Evolutionary conservation across 306 rosid genomes (phyloP).

Genomic region (Sophora flavescens): DNA sequence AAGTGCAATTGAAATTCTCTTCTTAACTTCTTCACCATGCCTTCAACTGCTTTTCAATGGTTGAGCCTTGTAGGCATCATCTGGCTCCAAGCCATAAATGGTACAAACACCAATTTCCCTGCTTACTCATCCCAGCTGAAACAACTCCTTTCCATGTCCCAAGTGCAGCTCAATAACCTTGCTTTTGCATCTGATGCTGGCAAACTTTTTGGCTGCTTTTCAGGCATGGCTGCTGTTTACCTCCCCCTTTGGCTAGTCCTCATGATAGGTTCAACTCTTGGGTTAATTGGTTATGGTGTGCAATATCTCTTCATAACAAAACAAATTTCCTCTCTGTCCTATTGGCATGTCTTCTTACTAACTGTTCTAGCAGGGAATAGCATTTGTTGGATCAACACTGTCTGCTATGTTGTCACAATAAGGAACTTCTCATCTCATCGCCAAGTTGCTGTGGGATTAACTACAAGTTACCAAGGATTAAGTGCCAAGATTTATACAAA

Average conservation of each 20-base stretch:
- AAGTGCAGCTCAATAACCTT: slow-evolving; percentile 81
- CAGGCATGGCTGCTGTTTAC: slow-evolving; percentile 71
- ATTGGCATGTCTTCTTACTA: slow-evolving; percentile 66
- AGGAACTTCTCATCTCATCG: slow-evolving; percentile 46
- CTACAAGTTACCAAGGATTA: slow-evolving; percentile 77
- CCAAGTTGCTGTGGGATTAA: slow-evolving; percentile 51
- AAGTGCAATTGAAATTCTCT: slow-evolving; percentile 8
- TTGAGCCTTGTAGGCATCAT: slow-evolving; percentile 77
- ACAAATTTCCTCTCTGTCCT: slow-evolving; percentile 58
- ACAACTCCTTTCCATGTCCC: slow-evolving; percentile 68
- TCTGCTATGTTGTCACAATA: slow-evolving; percentile 51
- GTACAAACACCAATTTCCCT: slow-evolving; percentile 83
- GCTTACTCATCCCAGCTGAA: slow-evolving; percentile 85
- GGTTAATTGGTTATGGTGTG: slow-evolving; percentile 75
- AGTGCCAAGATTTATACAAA: slow-evolving; percentile 78
- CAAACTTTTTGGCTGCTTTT: slow-evolving; percentile 71
- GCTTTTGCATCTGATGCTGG: slow-evolving; percentile 97
- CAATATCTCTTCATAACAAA: slow-evolving; percentile 71
- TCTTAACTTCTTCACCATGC: slow-evolving; percentile 43
- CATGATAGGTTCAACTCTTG: slow-evolving; percentile 69
- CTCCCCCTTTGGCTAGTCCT: slow-evolving; percentile 88
- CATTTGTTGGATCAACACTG: slow-evolving; percentile 75
- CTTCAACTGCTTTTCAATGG: slow-evolving; percentile 67
- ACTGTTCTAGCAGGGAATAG: slow-evolving; percentile 83
- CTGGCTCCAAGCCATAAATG: slow-evolving; percentile 89